phyloP scores from a whole-genome alignment of 345 rosid species.

The Salix caprea region DNA sequence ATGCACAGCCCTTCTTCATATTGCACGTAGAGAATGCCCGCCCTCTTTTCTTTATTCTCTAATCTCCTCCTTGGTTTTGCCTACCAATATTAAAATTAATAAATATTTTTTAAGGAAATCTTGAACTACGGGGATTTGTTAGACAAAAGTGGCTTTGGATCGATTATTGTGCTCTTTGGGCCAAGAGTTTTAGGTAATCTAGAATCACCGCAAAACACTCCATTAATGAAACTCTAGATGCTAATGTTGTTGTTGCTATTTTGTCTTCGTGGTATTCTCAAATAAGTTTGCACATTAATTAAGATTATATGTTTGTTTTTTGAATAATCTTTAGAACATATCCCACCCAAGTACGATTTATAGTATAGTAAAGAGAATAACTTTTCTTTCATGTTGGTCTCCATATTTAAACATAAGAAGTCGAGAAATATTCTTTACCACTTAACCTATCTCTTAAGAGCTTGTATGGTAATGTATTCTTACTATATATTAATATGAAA shows the following conservation, averaged over 20 bases:
- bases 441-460: neutral
- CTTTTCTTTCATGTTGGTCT: too few species aligned
- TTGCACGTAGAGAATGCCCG: neutral
- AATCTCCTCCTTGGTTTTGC: neutral
- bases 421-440: neutral
- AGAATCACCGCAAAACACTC: neutral
- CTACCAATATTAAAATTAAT: too few species aligned
- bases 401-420: neutral
- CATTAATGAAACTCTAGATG: neutral
- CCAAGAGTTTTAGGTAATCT: neutral
- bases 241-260: neutral
- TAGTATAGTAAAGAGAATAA: too few species aligned
- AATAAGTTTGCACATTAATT: too few species aligned
- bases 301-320: too few species aligned
- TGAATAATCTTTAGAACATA: too few species aligned
- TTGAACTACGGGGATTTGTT: neutral
- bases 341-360: too few species aligned
- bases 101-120: neutral
- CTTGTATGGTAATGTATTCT: neutral
- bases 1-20: neutral
- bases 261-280: too few species aligned
- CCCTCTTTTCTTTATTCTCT: neutral
- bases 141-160: neutral
- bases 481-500: neutral
- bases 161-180: conserved; percentile 1